Evolutionary conservation across 2,329 filamentous ascomycete species (phyloP).

Genomic region (Cladosporium sp.): DNA sequence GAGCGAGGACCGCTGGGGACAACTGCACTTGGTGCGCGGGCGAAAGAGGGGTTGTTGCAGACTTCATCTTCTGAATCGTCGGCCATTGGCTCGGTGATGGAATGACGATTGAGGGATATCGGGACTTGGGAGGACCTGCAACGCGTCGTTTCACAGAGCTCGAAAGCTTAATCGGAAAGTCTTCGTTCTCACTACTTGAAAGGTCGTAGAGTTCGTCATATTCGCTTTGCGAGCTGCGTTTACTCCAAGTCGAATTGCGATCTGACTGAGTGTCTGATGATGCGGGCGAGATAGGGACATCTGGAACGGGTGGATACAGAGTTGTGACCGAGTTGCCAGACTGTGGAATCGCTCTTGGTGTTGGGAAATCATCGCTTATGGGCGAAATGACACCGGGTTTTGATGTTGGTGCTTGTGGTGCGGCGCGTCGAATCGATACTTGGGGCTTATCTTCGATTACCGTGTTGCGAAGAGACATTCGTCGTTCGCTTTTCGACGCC

Average conservation of each 20-base stretch:
- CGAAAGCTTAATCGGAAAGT: conserved; percentile 49
- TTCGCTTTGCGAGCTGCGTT: conserved; percentile 63
- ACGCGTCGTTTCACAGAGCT: conserved; percentile 46
- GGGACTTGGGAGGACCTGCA: conserved; percentile 31
- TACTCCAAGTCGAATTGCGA: conserved; percentile 49
- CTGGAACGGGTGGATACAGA: conserved; percentile 15
- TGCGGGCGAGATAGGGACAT: conserved; percentile 52
- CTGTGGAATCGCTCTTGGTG: conserved; percentile 20
- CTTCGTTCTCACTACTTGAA: conserved; percentile 70
- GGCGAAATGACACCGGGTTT: conserved; percentile 36
- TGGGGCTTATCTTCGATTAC: conserved; percentile 56
- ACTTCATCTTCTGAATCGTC: conserved; percentile 51
- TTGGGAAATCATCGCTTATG: conserved; percentile 60
- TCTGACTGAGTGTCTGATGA: conserved; percentile 54
- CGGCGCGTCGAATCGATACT: conserved; percentile 28
- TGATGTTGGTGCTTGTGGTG: conserved; percentile 33
- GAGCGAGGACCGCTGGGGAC: conserved; percentile 54
- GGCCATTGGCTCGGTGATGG: conserved; percentile 56
- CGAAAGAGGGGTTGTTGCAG: conserved; percentile 37
- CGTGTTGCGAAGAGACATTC: conserved; percentile 51
- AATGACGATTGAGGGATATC: conserved; percentile 57
- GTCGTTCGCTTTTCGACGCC: conserved; percentile 53
- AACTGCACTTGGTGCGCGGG: conserved; percentile 42
- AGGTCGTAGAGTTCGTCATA: conserved; percentile 88
- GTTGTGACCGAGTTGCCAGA: conserved; percentile 10